Base-by-base conservation (phyloP, 2,329 filamentous ascomycete genomes). In the Fusarium decemcellulare region DNA sequence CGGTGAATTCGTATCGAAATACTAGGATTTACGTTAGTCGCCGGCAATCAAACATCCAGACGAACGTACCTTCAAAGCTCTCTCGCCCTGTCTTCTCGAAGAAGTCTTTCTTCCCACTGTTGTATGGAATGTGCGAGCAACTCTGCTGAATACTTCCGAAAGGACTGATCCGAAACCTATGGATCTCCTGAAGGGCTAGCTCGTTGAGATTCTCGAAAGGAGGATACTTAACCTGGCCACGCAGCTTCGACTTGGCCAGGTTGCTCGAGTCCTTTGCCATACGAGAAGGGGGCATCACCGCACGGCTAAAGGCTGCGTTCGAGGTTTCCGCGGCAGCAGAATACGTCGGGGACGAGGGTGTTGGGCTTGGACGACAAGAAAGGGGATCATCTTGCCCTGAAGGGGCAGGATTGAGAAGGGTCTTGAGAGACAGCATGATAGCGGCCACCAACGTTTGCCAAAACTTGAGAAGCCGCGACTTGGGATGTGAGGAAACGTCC, bases 41-140 rank as follows among this genome's bases (percentile, higher is more conserved):
- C 43, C 30, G 59, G 75, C 34, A 12, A 32, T 14, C n/a, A n/a
- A 34, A 6, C 6, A 14, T 36, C 34, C 40, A 8, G 37, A 46
- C 15, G 10, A 30, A 63, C 78, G 75, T 83, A 96, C 95, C 93
- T 86, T 98, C 92, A 72, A 98, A 97, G 65, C 91, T 92, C 72
- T 97, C 93, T 57, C 94, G 86, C 2, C 94, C 93, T 5, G 95
- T 98, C 83, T 93, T 97, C 69, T 91, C 89, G 67, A 91, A 88
- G 74, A 98, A 97, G 64, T 91, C 88, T 79, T 97, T 97, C 85
- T 98, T 98, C 71, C 94, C 93, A 77, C 95, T 97, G 76, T 94
- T 95, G 81, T 98, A 98, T 0, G 95, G 95, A 63, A 98, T 97
- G 74, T 95, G 94, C 54, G 90, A 86, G 70, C 88, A 88, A 65